Base-by-base conservation (phyloP, 1,284 basidiomycete genomes). In the Flammula alnicola region DNA sequence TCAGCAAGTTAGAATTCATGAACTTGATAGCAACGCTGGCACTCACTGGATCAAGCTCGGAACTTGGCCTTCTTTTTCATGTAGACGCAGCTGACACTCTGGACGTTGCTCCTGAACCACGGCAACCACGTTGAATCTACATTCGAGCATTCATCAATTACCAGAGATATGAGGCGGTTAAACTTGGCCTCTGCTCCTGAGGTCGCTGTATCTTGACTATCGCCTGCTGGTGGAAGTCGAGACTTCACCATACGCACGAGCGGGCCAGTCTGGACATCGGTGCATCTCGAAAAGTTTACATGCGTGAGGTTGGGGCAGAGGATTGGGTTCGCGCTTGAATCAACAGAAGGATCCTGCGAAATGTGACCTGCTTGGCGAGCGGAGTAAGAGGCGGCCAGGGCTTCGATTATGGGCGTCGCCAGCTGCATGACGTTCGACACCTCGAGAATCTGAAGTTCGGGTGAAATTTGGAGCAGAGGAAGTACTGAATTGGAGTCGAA, bases 91-190 rank as follows among this genome's bases (percentile, higher is more conserved):
- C 79, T 85, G 33, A 90, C 75, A 12, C 37, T 56, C 3, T 65
- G 62, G 0, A 89, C 76, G 25, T 74, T 74, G 25, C 70, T 64
- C 47, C 81, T 75, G 40, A 89, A 72, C 84, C 84, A 88, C 1
- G 79, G 77, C 11, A 86, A 56, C 62, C 78, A 71, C 7, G 75
- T 72, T 0, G 71, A 65, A 42, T 86, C 83, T n/a, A 89, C 69
- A 3, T 66, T 61, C 1, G 73, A 72, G 61, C 86, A 89, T 14
- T 70, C 73, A 52, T 90, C 78, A 17, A 85, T 63, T 12, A 64
- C 68, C 50, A 89, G 63, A 0, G 73, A 71, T 26, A 64, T 49
- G 22, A 88, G n/a, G 73, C 7, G 49, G 58, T 19, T 60, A 56
- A 11, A 63, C 59, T 3, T 38, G 35, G 42, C n/a, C n/a, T 11